Conservation (phyloP, 768 basidiomycete species). For the Lentinula sp. region DNA sequence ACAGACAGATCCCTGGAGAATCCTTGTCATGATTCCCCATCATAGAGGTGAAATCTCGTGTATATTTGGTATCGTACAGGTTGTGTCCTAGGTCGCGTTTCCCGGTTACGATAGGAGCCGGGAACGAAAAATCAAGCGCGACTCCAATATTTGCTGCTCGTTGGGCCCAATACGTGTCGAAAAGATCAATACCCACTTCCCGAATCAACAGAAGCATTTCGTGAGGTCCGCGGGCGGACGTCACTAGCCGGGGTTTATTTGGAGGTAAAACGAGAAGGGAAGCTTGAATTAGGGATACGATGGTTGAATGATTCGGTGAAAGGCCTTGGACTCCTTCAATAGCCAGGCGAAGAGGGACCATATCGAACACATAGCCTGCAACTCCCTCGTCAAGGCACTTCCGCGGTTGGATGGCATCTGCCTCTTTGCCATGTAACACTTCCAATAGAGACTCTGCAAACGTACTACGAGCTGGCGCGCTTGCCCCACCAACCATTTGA, state of each 20-base stretch:
- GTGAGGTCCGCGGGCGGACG: constrained; percentile 57
- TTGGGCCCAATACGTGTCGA: constrained; percentile 72
- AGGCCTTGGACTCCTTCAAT: constrained; percentile 21
- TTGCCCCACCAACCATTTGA: constrained; percentile 62
- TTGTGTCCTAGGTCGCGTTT: constrained; percentile 62
- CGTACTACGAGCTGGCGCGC: constrained; percentile 48
- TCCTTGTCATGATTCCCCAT: not conserved
- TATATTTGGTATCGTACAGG: constrained; percentile 54
- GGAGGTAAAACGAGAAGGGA: constrained; percentile 53
- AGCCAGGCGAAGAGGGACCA: constrained; percentile 41
- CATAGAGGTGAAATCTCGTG: constrained; percentile 54
- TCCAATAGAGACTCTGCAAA: constrained; percentile 60
- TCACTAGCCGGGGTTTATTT: constrained; percentile 59
- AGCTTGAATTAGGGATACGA: constrained; percentile 42
- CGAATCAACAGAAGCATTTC: constrained; percentile 64
- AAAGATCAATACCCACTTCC: constrained; percentile 66
- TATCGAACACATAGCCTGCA: constrained; percentile 65
- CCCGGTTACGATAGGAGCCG: constrained; percentile 23
- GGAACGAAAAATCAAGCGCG: constrained; percentile 77
- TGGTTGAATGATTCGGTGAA: constrained; percentile 4
- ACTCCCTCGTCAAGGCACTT: constrained; percentile 62
- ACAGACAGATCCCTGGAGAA: constrained; percentile 41
- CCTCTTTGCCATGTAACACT: constrained; percentile 48
- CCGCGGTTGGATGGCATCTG: constrained; percentile 43
- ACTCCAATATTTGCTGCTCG: constrained; percentile 63